Percentiles rank a stretch among this genome's conserved stretches.
phyloP scores from a whole-genome alignment of 2,329 filamentous ascomycete genomes.

The Neopestalotiopsis sp. region DNA sequence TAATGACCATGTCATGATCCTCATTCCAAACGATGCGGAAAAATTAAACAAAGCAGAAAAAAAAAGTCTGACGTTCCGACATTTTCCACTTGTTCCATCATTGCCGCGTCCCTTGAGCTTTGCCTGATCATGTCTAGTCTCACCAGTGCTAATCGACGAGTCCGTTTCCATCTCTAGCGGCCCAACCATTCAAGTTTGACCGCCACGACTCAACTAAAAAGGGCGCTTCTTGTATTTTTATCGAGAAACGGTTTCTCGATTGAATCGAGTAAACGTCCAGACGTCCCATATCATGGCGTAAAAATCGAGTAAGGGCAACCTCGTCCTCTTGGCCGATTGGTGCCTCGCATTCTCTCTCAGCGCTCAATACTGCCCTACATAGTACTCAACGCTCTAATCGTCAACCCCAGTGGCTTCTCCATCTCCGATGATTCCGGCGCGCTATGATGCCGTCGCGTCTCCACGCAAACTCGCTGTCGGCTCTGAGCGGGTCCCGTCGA shows the following conservation, averaged over 20 bases:
- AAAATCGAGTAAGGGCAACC: slow-evolving; percentile 31
- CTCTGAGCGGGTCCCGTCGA: not conserved
- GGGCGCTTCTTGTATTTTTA: slow-evolving; percentile 28
- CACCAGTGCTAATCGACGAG: not conserved
- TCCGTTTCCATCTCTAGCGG: slow-evolving; percentile 3
- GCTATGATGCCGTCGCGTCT: not conserved
- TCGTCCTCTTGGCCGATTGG: slow-evolving; percentile 29
- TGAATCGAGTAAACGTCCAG: slow-evolving; percentile 34
- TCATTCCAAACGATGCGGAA: no score
- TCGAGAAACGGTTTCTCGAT: slow-evolving; percentile 35
- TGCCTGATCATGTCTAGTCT: slow-evolving; percentile 11
- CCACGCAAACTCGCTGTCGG: not conserved
- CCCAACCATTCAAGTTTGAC: not conserved
- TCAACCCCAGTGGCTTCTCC: not conserved
- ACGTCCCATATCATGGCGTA: not conserved
- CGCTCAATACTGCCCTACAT: not conserved
- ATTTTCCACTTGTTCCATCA: not conserved
- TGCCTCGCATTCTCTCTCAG: slow-evolving; percentile 8
- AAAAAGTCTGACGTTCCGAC: not conserved
- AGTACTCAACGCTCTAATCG: not conserved
- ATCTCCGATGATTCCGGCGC: not conserved
- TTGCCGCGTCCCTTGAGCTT: not conserved
- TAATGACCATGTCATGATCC: no score
- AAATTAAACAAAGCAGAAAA: not conserved
- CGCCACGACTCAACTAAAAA: not conserved